Base-by-base conservation (phyloP, 148 eudicot species). In the Dianthus caryophyllus region DNA sequence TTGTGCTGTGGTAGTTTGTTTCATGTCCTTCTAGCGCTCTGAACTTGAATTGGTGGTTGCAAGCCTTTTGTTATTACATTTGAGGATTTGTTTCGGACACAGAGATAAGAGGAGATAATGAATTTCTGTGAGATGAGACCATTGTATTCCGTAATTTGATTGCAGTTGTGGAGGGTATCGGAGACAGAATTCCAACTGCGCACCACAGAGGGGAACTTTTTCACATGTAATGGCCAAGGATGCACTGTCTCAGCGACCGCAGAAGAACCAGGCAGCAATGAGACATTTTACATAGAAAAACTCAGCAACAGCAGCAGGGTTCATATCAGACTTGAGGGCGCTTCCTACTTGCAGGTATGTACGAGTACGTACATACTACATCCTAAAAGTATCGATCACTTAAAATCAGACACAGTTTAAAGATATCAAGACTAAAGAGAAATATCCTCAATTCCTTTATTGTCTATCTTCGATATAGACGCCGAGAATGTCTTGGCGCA, bases 81-180 rank as follows among this genome's bases (percentile, higher is more conserved):
- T 20, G 26, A 33, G 52, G 49, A 48, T 48, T 48, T 48, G 52
- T 15, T 16, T 48, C n/a, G 4, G 52, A 48, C 16, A 48, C 16
- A 41, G 10, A 16, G 52, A 48, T 17, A 48, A n/a, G 5, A 48
- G 21, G 52, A 0, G 52, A 48, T 48, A 16, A 16, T 48, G 20
- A 48, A 8, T 41, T 27, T 56, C 44, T 48, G 17, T 1, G 25
- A 27, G 1, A 33, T 55, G 15, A 57, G 41, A 15, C 12, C 27
- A 36, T 1, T 60, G 29, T 18, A 2, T 75, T 68, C 11, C 33
- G 49, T 30, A 61, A 16, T 59, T 61, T 67, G 33, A 54, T 48
- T 68, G 70, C 84, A 87, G 96, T 72, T 89, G 39, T 87, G 92
- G 96, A 81, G 96, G 76, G 80, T 83, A 48, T 83, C 96, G 17